Evolutionary conservation across 208 protist genomes (phyloP).

Genomic region (Leishmania guyanensis): DNA sequence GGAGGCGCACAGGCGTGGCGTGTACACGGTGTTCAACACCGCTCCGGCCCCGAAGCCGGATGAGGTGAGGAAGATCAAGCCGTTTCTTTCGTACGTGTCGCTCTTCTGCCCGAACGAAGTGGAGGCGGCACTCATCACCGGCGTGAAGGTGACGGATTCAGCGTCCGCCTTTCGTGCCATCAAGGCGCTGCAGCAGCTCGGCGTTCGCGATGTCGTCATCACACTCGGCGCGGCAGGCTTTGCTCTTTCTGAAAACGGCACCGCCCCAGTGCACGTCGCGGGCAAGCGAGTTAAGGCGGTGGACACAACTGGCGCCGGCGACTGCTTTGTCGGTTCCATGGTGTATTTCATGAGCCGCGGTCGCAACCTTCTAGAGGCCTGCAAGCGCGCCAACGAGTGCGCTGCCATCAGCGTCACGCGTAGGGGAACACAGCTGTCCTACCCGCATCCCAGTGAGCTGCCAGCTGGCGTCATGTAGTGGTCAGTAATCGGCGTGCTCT

Average conservation of each 20-base stretch:
- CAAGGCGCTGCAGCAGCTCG: slow-evolving; percentile 65
- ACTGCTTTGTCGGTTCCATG: slow-evolving; percentile 94
- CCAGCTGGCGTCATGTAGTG: slow-evolving; percentile 45
- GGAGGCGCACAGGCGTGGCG: slow-evolving; percentile 68
- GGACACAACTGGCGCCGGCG: slow-evolving; percentile 94
- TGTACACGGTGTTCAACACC: slow-evolving; percentile 94
- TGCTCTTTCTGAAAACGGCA: slow-evolving; percentile 63
- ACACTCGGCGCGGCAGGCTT: slow-evolving; percentile 87
- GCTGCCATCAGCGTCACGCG: slow-evolving; percentile 88
- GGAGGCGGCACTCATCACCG: slow-evolving; percentile 88
- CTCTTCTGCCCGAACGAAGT: slow-evolving; percentile 94
- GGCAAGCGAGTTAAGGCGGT: slow-evolving; percentile 85
- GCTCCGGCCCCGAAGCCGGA: slow-evolving; percentile 84
- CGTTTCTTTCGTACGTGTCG: slow-evolving; percentile 80
- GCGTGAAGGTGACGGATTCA: slow-evolving; percentile 65
- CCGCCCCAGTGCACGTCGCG: slow-evolving; percentile 41
- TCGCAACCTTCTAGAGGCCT: slow-evolving; percentile 72
- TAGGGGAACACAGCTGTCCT: slow-evolving; percentile 91
- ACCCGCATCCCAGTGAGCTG: slow-evolving; percentile 70
- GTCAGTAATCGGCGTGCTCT: background rate
- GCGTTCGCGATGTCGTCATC: slow-evolving; percentile 84
- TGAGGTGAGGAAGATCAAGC: slow-evolving; percentile 67
- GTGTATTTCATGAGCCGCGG: slow-evolving; percentile 86
- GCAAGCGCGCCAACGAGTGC: slow-evolving; percentile 75
- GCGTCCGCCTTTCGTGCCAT: slow-evolving; percentile 58